A percentile compares a stretch with the other conserved stretches of the same genome.
These are phyloP conservation scores for Dioscorea zingiberensis DNA, from an alignment of 106 monocot species.

Conservation along the genomic window DNA sequence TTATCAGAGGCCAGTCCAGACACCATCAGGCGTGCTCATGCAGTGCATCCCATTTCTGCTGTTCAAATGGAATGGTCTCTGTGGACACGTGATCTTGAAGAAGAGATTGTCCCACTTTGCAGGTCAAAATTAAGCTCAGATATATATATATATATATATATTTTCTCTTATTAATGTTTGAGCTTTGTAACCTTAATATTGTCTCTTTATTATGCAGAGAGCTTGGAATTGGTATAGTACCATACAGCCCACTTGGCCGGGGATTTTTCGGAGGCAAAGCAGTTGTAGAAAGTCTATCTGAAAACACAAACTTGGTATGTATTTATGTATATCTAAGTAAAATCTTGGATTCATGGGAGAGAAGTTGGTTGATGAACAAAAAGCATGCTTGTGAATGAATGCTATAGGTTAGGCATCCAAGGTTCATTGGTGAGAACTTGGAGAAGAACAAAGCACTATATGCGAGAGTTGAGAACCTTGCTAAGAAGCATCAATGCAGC, in stretches of 20 bases:
- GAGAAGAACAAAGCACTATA: no score
- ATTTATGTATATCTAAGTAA: no score
- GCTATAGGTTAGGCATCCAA: no score
- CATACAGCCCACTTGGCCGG: slow-evolving; percentile 73
- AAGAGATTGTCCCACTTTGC: slow-evolving; percentile 56
- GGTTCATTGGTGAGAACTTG: no score
- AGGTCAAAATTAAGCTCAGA: slow-evolving; percentile 8
- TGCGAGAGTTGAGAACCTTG: no score
- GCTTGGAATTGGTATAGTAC: slow-evolving; percentile 64
- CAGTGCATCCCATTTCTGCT: slow-evolving; percentile 73
- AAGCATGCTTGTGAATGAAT: no score
- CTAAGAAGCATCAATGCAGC: no score
- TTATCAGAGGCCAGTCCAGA: slow-evolving; percentile 78
- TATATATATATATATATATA: no score
- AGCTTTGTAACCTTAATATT: not conserved
- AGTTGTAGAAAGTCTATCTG: slow-evolving; percentile 36
- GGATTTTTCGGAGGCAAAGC: slow-evolving; percentile 79
- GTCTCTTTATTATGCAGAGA: slow-evolving; percentile 19
- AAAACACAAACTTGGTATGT: slow-evolving; percentile 42
- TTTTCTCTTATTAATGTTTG: not conserved
- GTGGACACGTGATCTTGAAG: slow-evolving; percentile 82
- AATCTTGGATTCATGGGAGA: no score
- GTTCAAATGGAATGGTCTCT: slow-evolving; percentile 89
- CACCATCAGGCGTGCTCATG: slow-evolving; percentile 74
- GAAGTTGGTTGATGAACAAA: no score